These are phyloP conservation scores for Fusarium sublunatum DNA, from an alignment of 2,329 filamentous ascomycete species.

Conservation along the genomic window DNA sequence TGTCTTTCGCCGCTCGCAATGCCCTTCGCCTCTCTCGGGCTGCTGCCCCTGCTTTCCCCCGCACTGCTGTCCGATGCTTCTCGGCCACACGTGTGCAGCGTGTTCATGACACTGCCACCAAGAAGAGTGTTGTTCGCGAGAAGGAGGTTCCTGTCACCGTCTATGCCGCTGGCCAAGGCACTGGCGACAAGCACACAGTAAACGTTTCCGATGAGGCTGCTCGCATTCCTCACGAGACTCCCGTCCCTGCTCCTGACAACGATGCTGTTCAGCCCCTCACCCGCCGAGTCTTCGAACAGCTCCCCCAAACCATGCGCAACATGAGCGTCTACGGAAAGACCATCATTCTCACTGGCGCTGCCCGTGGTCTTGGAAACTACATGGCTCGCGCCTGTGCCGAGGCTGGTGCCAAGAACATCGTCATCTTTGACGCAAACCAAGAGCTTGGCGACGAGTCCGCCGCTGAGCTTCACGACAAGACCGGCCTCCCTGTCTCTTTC, in stretches of 20 bases:
- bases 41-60: conserved; percentile 44
- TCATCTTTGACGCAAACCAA: conserved; percentile 82
- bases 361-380: conserved; percentile 80
- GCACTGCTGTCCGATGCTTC: conserved; percentile 49
- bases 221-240: conserved; percentile 57
- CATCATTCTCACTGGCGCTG: conserved; percentile 79
- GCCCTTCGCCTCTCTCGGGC: conserved; percentile 50
- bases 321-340: conserved; percentile 77
- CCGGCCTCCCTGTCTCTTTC: conserved; percentile 78
- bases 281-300: conserved; percentile 63
- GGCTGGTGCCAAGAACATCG: conserved; percentile 77
- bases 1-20: conserved; percentile 53
- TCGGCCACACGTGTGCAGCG: conserved; percentile 47
- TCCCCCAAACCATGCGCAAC: conserved; percentile 74
- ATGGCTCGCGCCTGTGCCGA: conserved; percentile 83
- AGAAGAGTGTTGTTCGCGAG: conserved; percentile 66
- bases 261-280: conserved; percentile 64
- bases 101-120: conserved; percentile 56
- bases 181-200: conserved; percentile 65
- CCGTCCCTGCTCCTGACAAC: conserved; percentile 55
- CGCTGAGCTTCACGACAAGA: conserved; percentile 75
- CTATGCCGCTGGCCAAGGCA: conserved; percentile 60
- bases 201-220: conserved; percentile 59
- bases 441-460: conserved; percentile 77
- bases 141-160: conserved; percentile 68